phyloP scores from a whole-genome alignment of 1,284 basidiomycete species.

The Stygiomarasmius scandens region DNA sequence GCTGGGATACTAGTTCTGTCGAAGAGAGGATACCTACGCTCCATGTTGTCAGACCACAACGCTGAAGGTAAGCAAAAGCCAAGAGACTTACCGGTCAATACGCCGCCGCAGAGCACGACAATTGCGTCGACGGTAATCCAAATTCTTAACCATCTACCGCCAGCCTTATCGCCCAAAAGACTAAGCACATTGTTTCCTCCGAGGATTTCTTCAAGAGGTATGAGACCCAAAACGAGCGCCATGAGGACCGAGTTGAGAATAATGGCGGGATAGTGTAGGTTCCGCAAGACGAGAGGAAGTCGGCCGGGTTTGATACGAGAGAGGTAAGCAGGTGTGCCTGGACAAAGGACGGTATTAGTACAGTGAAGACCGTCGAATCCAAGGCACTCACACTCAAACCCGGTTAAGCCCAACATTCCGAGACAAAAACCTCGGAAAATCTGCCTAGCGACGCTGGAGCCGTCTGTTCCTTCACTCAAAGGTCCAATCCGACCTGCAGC shows the following conservation, averaged over 20 bases:
- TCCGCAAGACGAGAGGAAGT: slow-evolving; percentile 62
- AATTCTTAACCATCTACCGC: slow-evolving; percentile 59
- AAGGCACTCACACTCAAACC: slow-evolving; percentile 68
- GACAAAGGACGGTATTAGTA: no score
- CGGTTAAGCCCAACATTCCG: slow-evolving; percentile 70
- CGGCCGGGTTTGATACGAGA: slow-evolving; percentile 55
- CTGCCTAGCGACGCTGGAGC: slow-evolving; percentile 41
- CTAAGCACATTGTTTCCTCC: slow-evolving; percentile 61
- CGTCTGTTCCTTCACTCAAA: slow-evolving; percentile 28
- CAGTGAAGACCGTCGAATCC: no score
- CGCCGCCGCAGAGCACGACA: slow-evolving; percentile 67
- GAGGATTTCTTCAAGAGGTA: slow-evolving; percentile 54
- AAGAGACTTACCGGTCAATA: slow-evolving; percentile 56
- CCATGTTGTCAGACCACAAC: no score
- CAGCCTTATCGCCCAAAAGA: slow-evolving; percentile 55
- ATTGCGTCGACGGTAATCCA: slow-evolving; percentile 67
- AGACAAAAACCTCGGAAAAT: slow-evolving; percentile 69
- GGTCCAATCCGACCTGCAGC: no score
- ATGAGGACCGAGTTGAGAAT: slow-evolving; percentile 57
- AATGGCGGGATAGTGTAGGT: slow-evolving; percentile 63
- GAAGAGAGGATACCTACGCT: slow-evolving; percentile 65
- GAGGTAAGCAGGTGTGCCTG: slow-evolving; percentile 67
- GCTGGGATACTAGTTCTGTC: slow-evolving; percentile 59
- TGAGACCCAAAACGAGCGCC: slow-evolving; percentile 56
- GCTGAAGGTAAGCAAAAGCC: slow-evolving; percentile 1